Conservation (phyloP, 352 stramenopile genomes). For the Globisporangium spiculum region DNA sequence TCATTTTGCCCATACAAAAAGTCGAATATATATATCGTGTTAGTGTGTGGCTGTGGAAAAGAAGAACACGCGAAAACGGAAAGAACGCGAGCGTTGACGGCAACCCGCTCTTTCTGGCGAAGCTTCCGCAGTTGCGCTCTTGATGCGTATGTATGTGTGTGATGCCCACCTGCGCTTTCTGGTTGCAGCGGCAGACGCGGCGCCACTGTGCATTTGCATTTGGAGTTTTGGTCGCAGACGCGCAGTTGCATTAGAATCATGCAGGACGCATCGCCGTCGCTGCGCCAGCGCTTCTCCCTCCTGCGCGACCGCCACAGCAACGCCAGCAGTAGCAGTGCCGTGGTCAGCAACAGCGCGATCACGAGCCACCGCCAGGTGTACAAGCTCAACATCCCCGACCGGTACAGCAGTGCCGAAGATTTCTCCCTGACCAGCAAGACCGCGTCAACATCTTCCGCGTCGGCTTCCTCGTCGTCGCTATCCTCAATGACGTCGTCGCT, state of each 20-base stretch:
- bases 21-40: not conserved
- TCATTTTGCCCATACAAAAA: not conserved
- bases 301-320: constrained; percentile 1
- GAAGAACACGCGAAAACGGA: not conserved
- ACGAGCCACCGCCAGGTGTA: not conserved
- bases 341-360: not conserved
- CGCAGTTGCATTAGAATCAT: not conserved
- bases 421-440: constrained; percentile 8
- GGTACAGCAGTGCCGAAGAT: constrained; percentile 7
- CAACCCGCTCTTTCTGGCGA: not conserved
- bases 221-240: constrained; percentile 1
- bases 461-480: not conserved
- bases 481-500: not conserved
- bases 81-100: not conserved
- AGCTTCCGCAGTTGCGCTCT: not conserved
- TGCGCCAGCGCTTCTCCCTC: not conserved
- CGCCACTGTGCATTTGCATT: constrained; percentile 7
- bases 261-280: constrained; percentile 1
- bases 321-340: not conserved
- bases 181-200: not conserved
- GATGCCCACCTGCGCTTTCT: not conserved
- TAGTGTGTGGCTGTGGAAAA: not conserved
- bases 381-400: constrained; percentile 12
- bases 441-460: not conserved
- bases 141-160: too few species aligned